phyloP scores from a whole-genome alignment of 2,329 filamentous ascomycete genomes.

The Claviceps pusilla region DNA sequence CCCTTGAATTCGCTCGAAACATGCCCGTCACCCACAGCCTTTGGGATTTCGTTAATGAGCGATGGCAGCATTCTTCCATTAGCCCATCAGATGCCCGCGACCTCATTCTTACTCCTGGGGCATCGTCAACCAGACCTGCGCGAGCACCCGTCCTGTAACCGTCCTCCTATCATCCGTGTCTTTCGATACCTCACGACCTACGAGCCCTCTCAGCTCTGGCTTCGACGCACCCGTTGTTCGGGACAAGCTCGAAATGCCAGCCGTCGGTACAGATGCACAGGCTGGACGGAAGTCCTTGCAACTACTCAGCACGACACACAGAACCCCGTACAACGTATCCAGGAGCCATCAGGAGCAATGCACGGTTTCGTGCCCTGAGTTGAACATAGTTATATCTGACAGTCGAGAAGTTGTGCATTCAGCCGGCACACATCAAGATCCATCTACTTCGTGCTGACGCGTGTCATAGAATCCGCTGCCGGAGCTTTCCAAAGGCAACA shows the following conservation, averaged over 20 bases:
- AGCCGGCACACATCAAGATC: neutral
- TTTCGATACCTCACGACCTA: neutral
- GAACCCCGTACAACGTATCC: neutral
- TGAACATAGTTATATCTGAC: neutral
- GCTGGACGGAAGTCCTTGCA: neutral
- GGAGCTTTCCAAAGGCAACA: neutral
- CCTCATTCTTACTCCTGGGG: neutral
- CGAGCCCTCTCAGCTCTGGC: neutral
- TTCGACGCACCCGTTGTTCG: neutral
- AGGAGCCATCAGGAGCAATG: neutral
- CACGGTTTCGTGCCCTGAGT: conserved; percentile 5
- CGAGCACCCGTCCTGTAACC: neutral
- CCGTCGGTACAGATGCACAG: neutral
- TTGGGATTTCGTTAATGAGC: neutral
- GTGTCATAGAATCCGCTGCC: neutral
- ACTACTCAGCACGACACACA: neutral
- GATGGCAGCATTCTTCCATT: neutral
- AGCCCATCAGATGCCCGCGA: neutral
- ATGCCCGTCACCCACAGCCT: neutral
- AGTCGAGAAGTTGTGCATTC: neutral
- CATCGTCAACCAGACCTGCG: neutral
- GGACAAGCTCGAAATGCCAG: neutral
- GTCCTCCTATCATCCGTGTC: neutral
- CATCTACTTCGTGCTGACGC: neutral
- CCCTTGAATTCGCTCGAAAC: neutral